Base-by-base conservation (phyloP, 176 grass and related monocot genomes). In the Thinopyrum elongatum region DNA sequence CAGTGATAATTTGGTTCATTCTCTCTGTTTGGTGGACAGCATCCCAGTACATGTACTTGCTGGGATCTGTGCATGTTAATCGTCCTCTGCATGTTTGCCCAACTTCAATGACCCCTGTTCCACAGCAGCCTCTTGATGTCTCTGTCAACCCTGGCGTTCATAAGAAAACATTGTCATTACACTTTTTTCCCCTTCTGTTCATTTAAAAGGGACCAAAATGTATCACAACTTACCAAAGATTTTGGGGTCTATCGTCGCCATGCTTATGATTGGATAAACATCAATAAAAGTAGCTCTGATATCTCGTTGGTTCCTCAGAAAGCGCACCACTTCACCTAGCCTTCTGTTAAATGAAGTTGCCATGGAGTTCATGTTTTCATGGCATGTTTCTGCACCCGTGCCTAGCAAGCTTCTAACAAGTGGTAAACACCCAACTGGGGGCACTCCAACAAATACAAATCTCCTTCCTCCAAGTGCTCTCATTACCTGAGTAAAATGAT, bases 11-110 rank as follows among this genome's bases (percentile, higher is more conserved):
- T 72, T 94, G 71, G 85, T 94, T 91, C 86, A 87, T 87, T 62
- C 82, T 89, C 80, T 94, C 89, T 33, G 89, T 94, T 58, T 87
- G 92, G 79, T 94, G 92, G 85, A 91, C 89, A 70, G 92, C 92
- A 68, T 94, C 92, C 92, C 89, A 91, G 82, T 87, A 94, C 80
- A 94, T 71, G 62, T 91, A 94, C 77, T 78, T 91, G 84, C 63
- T 87, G 39, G 92, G 89, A 87, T 94, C 80, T 82, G 82, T 49
- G 74, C 92, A 94, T 39, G 86, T 89, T 81, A 34, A 79, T 70
- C 61, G 89, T 15, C 87, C 87, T 87, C 80, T 89, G 83, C 92
- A 91, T 74, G 89, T 82, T 82, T 91, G 86, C 8, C 89, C 92
- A 22, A 94, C 80, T 90, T 94, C 92, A n/a, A 85, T 77, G 22